Conservation (phyloP, 2,329 filamentous ascomycete genomes). For the Phaeophleospora eucalypticola region DNA sequence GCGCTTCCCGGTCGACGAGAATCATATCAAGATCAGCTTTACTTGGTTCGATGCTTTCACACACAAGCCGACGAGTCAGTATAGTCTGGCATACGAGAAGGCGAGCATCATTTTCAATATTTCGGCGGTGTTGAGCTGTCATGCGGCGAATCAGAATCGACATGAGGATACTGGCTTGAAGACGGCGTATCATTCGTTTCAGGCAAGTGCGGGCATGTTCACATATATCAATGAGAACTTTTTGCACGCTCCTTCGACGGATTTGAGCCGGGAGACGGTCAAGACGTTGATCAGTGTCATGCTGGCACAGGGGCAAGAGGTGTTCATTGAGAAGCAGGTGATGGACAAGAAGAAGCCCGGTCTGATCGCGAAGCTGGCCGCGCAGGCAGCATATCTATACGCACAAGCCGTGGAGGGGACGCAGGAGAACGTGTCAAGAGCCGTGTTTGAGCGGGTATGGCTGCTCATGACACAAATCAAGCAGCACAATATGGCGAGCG, state of each 20-base stretch:
- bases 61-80: slow-evolving; percentile 93
- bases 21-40: slow-evolving; percentile 98
- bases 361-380: slow-evolving; percentile 85
- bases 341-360: slow-evolving; percentile 89
- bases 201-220: slow-evolving; percentile 98
- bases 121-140: slow-evolving; percentile 90
- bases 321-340: slow-evolving; percentile 95
- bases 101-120: slow-evolving; percentile 99
- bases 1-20: slow-evolving; percentile 94
- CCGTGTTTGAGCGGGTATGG: slow-evolving; percentile 94
- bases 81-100: slow-evolving; percentile 95
- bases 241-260: slow-evolving; percentile 91
- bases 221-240: slow-evolving; percentile 99
- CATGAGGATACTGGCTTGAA: slow-evolving; percentile 91
- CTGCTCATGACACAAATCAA: slow-evolving; percentile 77
- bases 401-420: slow-evolving; percentile 82
- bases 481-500: slow-evolving; percentile 72
- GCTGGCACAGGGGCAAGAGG: slow-evolving; percentile 93
- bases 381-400: slow-evolving; percentile 85
- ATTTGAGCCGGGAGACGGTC: slow-evolving; percentile 90
- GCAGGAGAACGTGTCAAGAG: slow-evolving; percentile 86
- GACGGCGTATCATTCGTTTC: slow-evolving; percentile 95
- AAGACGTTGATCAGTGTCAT: slow-evolving; percentile 90
- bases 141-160: slow-evolving; percentile 88
- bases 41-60: slow-evolving; percentile 99